These are phyloP conservation scores for Naganishia antarctica DNA, from an alignment of 768 basidiomycete species.

Conservation along the genomic window DNA sequence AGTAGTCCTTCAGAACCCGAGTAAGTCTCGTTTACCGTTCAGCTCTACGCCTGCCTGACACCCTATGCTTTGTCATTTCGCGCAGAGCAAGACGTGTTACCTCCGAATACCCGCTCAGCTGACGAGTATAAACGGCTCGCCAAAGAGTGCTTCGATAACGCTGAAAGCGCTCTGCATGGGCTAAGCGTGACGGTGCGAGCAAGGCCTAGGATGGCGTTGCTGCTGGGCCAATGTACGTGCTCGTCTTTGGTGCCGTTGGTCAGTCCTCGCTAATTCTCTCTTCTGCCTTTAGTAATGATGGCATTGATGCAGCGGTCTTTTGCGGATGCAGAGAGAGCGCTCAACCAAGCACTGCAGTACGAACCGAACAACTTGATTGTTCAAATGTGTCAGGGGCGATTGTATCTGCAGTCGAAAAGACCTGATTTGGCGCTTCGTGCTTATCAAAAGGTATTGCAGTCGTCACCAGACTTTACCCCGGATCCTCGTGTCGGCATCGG, in stretches of 20 bases:
- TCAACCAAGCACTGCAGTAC: slow-evolving; percentile 69
- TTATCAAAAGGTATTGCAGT: slow-evolving; percentile 76
- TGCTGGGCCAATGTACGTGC: slow-evolving; percentile 40
- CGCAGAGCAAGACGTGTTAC: slow-evolving; percentile 43
- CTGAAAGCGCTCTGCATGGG: slow-evolving; percentile 33
- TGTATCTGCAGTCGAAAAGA: slow-evolving; percentile 72
- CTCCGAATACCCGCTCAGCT: slow-evolving; percentile 33
- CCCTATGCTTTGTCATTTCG: not conserved
- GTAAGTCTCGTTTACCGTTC: slow-evolving; percentile 58
- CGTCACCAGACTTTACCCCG: slow-evolving; percentile 69
- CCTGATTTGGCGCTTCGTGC: slow-evolving; percentile 72
- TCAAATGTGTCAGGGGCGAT: slow-evolving; percentile 73
- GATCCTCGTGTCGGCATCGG: slow-evolving; percentile 96
- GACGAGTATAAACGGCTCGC: slow-evolving; percentile 52
- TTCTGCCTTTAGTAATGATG: slow-evolving; percentile 52
- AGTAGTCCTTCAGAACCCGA: slow-evolving; percentile 63
- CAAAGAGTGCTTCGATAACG: slow-evolving; percentile 55
- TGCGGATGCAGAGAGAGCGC: slow-evolving; percentile 74
- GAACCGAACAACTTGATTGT: slow-evolving; percentile 85
- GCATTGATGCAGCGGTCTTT: slow-evolving; percentile 72
- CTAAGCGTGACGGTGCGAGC: slow-evolving; percentile 58
- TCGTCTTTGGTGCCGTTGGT: not conserved
- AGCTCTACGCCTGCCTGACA: no score
- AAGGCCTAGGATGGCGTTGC: slow-evolving; percentile 55
- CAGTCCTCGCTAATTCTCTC: not conserved